Evolutionary conservation across 495 filamentous ascomycete genomes (phyloP), one percentile per base, ranked within the genome.

Genomic region (Penicillium coffeae): DNA sequence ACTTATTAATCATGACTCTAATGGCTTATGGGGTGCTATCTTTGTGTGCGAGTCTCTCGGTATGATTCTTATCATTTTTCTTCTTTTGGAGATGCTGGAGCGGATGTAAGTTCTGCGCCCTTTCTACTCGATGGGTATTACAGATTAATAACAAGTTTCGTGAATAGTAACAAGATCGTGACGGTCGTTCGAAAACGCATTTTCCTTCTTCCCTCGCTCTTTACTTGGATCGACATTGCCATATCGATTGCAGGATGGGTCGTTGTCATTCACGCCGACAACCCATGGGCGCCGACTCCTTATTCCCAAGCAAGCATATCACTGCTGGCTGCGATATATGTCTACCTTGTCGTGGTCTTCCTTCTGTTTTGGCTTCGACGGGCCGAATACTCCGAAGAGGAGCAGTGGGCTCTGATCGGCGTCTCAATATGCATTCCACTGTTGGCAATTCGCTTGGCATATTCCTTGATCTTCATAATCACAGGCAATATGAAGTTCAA

Each of bases 311-410:
- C 57, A 21, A 51, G 57, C 15, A 57, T 48, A 35, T 50, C 27
- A 8, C 22, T 57, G 10, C 37, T 60, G 8, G 84, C 40, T 9
- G 32, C 48, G 13, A 54, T 60, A 38, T 60, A 56, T 42, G 25
- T 57, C 6, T 60, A 52, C 25, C 48, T 43, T 6, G 50, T 54
- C 1, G 57, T 50, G 25, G 38, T 51, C 2, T 52, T 51, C 16
- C n/a, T 54, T 9, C 18, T 38, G 3, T 54, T 56, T 34, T 53
- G 53, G 49, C 10, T 10, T 30, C 21, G 22, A 32, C 46, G 54
- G n/a, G 10, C 3, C 9, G 30, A 49, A 27, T 51, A 46, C 32
- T 21, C 41, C 2, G 34, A 21, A 21, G 35, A 42, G 14, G 56
- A 59, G 18, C 48, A 30, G 8, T 43, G 47, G 38, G 38, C 27